Evolutionary conservation across 2,329 filamentous ascomycete species (phyloP).

Genomic region (Xylaria sp.): DNA sequence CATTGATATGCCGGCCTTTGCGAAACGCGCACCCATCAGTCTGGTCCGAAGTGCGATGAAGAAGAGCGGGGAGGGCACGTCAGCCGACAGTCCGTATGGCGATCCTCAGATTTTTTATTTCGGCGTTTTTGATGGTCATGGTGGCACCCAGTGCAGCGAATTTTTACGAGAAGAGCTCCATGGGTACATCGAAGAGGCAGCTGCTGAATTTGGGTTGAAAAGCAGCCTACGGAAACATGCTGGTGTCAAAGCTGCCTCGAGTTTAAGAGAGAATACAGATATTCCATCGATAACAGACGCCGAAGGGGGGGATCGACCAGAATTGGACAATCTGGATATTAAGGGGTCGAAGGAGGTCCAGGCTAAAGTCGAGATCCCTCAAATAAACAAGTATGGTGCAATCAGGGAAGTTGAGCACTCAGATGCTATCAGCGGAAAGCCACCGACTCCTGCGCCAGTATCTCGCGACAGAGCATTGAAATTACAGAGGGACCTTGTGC

Average conservation of each 20-base stretch:
- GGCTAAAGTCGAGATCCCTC: constrained; percentile 52
- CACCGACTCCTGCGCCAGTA: constrained; percentile 61
- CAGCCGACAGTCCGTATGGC: constrained; percentile 80
- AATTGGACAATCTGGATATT: constrained; percentile 58
- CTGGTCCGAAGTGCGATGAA: constrained; percentile 58
- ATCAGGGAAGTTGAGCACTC: constrained; percentile 53
- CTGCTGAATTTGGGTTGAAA: constrained; percentile 77
- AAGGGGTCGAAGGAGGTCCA: constrained; percentile 61
- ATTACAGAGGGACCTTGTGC: constrained; percentile 77
- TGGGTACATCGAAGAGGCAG: constrained; percentile 86
- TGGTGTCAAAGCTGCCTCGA: constrained; percentile 31
- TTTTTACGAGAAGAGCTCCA: constrained; percentile 88
- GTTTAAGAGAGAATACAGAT: constrained; percentile 25
- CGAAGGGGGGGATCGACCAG: constrained; percentile 50
- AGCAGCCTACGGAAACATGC: constrained; percentile 72
- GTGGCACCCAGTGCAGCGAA: constrained; percentile 86
- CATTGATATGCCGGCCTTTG: constrained; percentile 92
- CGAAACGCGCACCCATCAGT: constrained; percentile 79
- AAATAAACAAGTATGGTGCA: constrained; percentile 49
- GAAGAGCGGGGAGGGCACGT: constrained; percentile 70
- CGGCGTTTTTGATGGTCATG: constrained; percentile 95
- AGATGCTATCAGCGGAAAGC: constrained; percentile 52
- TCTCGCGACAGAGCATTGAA: constrained; percentile 70
- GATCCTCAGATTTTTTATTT: constrained; percentile 99
- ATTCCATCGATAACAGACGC: constrained; percentile 41